Evolutionary conservation across 164 flowering plant genomes (phyloP).

Genomic region (Buxus sempervirens): DNA sequence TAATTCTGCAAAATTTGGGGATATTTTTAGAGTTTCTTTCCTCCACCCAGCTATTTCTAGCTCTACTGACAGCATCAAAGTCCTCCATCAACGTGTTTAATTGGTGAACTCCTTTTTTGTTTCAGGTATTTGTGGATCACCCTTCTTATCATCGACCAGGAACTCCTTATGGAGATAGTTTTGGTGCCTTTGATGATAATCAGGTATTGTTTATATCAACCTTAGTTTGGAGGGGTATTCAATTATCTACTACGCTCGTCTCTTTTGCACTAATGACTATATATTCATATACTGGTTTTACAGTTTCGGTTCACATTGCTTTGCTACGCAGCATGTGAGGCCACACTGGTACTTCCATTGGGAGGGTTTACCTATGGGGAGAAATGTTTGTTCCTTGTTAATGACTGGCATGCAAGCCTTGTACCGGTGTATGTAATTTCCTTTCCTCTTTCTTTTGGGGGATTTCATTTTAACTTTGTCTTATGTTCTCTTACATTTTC

Average conservation of each 20-base stretch:
- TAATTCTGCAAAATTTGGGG: not conserved
- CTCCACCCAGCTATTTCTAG: not conserved
- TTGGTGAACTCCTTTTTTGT: slow-evolving; percentile 6
- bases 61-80: not conserved
- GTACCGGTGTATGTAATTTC: slow-evolving; percentile 75
- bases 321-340: slow-evolving; percentile 98
- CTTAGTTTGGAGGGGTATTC: slow-evolving; percentile 7
- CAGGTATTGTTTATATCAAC: slow-evolving; percentile 49
- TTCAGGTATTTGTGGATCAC: slow-evolving; percentile 90
- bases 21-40: no score
- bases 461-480: not conserved
- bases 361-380: slow-evolving; percentile 92
- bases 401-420: slow-evolving; percentile 98
- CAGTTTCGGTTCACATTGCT: slow-evolving; percentile 94
- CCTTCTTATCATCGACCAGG: slow-evolving; percentile 89
- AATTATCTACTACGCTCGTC: not conserved
- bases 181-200: slow-evolving; percentile 92
- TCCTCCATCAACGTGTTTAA: not conserved
- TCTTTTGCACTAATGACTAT: not conserved
- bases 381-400: slow-evolving; percentile 83
- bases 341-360: slow-evolving; percentile 86
- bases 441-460: not conserved
- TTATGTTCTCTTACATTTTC: not conserved
- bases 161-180: slow-evolving; percentile 81
- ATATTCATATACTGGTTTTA: slow-evolving; percentile 12